Evolutionary conservation across 2,329 filamentous ascomycete species (phyloP).

Genomic region (Ceratocystis cubensis): DNA sequence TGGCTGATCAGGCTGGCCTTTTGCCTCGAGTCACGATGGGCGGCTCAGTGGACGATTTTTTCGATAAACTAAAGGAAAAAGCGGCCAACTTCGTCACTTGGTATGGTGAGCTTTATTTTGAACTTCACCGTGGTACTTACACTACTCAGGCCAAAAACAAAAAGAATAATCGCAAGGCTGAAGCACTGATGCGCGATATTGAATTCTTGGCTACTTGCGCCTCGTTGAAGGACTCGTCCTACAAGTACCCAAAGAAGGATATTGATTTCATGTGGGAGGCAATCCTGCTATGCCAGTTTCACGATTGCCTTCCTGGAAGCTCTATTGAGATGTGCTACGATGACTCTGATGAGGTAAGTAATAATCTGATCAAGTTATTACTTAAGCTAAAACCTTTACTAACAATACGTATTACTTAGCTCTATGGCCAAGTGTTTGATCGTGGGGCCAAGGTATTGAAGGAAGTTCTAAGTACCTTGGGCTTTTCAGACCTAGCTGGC

Average conservation of each 20-base stretch:
- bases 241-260: slow-evolving; percentile 87
- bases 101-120: slow-evolving; percentile 97
- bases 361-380: not conserved
- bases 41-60: slow-evolving; percentile 86
- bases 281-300: slow-evolving; percentile 87
- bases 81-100: slow-evolving; percentile 73
- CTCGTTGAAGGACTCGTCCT: slow-evolving; percentile 55
- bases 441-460: slow-evolving; percentile 60
- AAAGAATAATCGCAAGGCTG: slow-evolving; percentile 75
- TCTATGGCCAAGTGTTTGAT: slow-evolving; percentile 73
- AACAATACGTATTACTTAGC: slow-evolving; percentile 30
- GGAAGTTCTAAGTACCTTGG: slow-evolving; percentile 55
- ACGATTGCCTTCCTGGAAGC: slow-evolving; percentile 90
- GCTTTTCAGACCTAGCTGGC: slow-evolving; percentile 39
- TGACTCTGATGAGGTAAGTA: slow-evolving; percentile 65
- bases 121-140: slow-evolving; percentile 92
- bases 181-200: slow-evolving; percentile 73
- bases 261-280: slow-evolving; percentile 94
- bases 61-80: slow-evolving; percentile 71
- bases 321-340: slow-evolving; percentile 97
- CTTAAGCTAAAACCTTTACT: slow-evolving; percentile 22
- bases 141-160: slow-evolving; percentile 98
- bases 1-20: slow-evolving; percentile 73
- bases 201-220: slow-evolving; percentile 81
- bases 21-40: slow-evolving; percentile 84